A percentile compares a stretch with the other conserved stretches of the same genome.
Conservation (phyloP, 1,284 basidiomycete genomes). For the Ustilago lituana region DNA sequence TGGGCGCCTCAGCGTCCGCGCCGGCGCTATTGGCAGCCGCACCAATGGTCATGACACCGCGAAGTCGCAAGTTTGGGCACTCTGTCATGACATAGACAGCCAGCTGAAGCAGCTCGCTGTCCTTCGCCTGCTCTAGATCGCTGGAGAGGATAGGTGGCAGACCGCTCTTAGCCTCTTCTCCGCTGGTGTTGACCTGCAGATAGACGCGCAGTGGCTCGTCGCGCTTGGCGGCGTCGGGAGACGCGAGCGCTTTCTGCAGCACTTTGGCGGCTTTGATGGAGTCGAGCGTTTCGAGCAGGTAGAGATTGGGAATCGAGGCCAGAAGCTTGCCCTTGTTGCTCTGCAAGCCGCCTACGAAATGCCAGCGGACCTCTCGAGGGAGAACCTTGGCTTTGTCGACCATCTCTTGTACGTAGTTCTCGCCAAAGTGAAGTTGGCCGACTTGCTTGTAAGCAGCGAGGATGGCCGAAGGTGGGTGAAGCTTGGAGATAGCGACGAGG, state of each 20-base stretch:
- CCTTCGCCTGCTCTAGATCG: constrained; percentile 44
- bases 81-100: constrained; percentile 77
- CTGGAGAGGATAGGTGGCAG: constrained; percentile 72
- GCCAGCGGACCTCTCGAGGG: constrained; percentile 75
- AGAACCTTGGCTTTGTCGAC: constrained; percentile 74
- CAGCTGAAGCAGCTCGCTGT: constrained; percentile 72
- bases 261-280: constrained; percentile 83
- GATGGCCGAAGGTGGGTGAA: constrained; percentile 88
- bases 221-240: constrained; percentile 67
- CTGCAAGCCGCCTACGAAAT: constrained; percentile 94
- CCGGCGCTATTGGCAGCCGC: constrained; percentile 69
- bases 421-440: constrained; percentile 90
- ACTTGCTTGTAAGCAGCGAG: constrained; percentile 70
- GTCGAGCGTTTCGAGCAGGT: constrained; percentile 88
- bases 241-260: constrained; percentile 80
- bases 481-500: constrained; percentile 92
- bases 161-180: constrained; percentile 88
- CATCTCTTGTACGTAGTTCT: constrained; percentile 96
- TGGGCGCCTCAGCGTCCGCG: constrained; percentile 73
- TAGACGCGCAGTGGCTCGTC: constrained; percentile 77
- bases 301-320: constrained; percentile 88
- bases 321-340: constrained; percentile 92
- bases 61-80: constrained; percentile 80
- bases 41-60: constrained; percentile 97
- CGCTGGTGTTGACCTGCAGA: constrained; percentile 93